Base-by-base conservation (phyloP, 2,329 filamentous ascomycete species). In the Dactylonectria macrodidyma region DNA sequence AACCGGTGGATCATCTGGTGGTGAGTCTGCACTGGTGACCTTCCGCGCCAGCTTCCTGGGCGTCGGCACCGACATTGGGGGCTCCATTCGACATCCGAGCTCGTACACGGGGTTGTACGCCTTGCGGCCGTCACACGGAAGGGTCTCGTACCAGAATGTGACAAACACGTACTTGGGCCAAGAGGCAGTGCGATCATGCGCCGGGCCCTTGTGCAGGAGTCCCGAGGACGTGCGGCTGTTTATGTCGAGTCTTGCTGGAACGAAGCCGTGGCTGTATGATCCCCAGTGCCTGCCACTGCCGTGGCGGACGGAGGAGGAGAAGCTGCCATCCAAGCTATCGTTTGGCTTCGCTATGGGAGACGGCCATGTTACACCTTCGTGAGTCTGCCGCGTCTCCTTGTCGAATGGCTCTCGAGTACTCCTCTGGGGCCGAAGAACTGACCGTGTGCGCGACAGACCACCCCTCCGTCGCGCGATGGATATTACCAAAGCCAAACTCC, bases 301-400 rank as follows among this genome's bases (percentile, higher is more conserved):
- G 44, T 47, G 44, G 44, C 44, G 44, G 44, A 47, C 44, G 44
- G 44, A 47, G 44, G 44, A 47, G 44, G 44, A 47, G 44, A 47
- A 47, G 19, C 19, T 47, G 44, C 44, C 44, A 24, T 47, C 44
- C 44, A 47, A 47, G 44, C 44, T 47, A 47, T 47, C 44, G 44
- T 47, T 47, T 47, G 44, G 44, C 44, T 47, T 47, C 44, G 44
- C 44, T 47, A 47, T 47, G 44, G 44, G 44, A 47, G 44, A 47
- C 44, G 7, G 44, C 19, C 44, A 47, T 5, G 44, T 47, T 47
- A 47, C 44, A 24, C 44, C 44, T 47, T 47, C 44, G 44, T 47
- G 44, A 47, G 44, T 47, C 44, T 47, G 44, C 44, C 44, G 44
- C 44, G 44, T 47, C 44, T 47, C 44, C 19, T 47, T 47, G 44